phyloP scores from a whole-genome alignment of 495 filamentous ascomycete genomes.

The Penicillium malachiteum region DNA sequence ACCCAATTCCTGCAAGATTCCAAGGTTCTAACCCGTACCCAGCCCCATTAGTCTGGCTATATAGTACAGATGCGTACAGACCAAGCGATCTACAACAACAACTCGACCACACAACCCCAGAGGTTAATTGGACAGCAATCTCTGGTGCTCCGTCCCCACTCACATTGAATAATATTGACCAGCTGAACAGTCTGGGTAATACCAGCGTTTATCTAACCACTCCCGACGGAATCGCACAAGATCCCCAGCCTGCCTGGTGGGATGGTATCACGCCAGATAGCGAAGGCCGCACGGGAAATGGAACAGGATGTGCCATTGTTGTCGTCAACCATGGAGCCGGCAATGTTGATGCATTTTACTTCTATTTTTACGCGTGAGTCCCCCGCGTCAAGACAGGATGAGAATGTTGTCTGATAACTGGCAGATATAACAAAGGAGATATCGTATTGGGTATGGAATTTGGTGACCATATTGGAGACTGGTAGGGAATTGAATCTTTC shows the following conservation, averaged over 20 bases:
- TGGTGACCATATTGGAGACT: constrained; percentile 65
- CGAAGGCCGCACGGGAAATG: constrained; percentile 47
- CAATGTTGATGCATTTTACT: constrained; percentile 63
- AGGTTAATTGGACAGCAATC: constrained; percentile 51
- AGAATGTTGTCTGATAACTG: not conserved
- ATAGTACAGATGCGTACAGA: constrained; percentile 55
- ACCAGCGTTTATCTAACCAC: constrained; percentile 59
- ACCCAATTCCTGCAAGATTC: not conserved
- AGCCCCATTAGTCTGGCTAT: constrained; percentile 56
- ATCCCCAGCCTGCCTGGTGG: constrained; percentile 54
- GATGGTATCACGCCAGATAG: constrained; percentile 47
- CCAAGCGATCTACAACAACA: constrained; percentile 60
- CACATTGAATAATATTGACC: constrained; percentile 56
- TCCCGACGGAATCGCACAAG: constrained; percentile 51
- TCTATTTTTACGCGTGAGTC: constrained; percentile 64
- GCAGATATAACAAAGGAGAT: constrained; percentile 51
- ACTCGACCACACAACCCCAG: constrained; percentile 53
- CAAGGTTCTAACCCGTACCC: not conserved
- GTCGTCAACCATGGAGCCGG: constrained; percentile 55
- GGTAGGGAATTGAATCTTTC: constrained; percentile 31
- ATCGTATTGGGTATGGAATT: constrained; percentile 50
- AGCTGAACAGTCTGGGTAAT: constrained; percentile 49
- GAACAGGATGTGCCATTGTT: constrained; percentile 51
- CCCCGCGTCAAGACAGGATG: not conserved
- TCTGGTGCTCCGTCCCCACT: constrained; percentile 41